A percentile compares a stretch with the other conserved stretches of the same genome.
Evolutionary conservation across 139 green algal species (phyloP).

Genomic region (Desmodesmus armatus): DNA sequence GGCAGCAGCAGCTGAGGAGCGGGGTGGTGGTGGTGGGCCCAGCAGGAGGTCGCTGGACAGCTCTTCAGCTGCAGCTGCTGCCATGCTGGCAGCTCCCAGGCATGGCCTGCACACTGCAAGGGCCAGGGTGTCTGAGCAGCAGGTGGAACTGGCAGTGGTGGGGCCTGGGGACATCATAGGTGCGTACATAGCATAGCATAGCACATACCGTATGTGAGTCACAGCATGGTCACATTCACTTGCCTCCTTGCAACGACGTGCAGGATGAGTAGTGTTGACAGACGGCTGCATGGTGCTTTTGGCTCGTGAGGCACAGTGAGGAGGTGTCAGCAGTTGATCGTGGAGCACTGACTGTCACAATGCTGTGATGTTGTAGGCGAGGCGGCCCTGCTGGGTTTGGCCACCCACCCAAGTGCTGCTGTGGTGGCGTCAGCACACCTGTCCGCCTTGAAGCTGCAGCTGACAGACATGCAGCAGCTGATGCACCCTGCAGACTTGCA

Average conservation of each 20-base stretch:
- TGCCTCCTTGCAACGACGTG: not conserved
- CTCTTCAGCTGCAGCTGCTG: constrained; percentile 5
- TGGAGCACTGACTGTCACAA: too few relatives aligned
- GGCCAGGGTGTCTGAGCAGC: not conserved
- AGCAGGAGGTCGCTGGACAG: not conserved
- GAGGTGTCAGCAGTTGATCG: not conserved
- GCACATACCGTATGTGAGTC: not conserved
- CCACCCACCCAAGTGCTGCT: constrained; percentile 1
- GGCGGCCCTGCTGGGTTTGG: constrained; percentile 9
- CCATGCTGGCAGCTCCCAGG: not conserved
- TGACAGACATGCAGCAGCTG: constrained; percentile 15
- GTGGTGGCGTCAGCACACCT: constrained; percentile 14
- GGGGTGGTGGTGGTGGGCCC: not conserved
- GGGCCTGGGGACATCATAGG: constrained; percentile 35
- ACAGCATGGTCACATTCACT: too few relatives aligned
- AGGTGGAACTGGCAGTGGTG: constrained; percentile 33
- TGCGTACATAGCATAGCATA: not conserved
- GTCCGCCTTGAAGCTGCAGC: constrained; percentile 17
- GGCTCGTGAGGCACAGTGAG: not conserved
- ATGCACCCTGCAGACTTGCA: constrained; percentile 18
- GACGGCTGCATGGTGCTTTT: not conserved
- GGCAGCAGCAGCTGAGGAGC: too few relatives aligned
- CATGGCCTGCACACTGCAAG: not conserved
- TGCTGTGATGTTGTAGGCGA: constrained; percentile 6
- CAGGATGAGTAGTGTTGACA: not conserved